Evolutionary conservation across 441 rosid genomes (phyloP).

Genomic region (Omphalea diandra): DNA sequence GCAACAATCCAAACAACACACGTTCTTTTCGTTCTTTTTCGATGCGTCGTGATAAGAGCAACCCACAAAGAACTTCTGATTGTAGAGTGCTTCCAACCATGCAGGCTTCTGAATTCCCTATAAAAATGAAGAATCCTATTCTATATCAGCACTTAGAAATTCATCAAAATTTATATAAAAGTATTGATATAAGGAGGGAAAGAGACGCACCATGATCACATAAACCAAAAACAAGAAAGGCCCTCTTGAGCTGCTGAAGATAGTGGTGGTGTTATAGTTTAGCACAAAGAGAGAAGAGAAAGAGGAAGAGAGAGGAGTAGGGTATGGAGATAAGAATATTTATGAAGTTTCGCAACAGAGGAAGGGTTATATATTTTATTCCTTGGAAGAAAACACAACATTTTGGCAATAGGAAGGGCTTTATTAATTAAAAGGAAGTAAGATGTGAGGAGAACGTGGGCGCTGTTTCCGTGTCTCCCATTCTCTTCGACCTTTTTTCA

Average conservation of each 20-base stretch:
- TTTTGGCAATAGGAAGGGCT: conserved; percentile 31
- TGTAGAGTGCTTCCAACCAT: conserved; percentile 88
- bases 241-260: conserved; percentile 27
- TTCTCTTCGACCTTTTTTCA: conserved; percentile 32
- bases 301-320: conserved; percentile 29
- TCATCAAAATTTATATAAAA: not conserved
- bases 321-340: conserved; percentile 50
- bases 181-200: not conserved
- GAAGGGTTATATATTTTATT: conserved; percentile 48
- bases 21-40: conserved; percentile 92
- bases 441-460: conserved; percentile 76
- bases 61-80: conserved; percentile 72
- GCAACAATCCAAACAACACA: conserved; percentile 90
- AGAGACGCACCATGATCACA: conserved; percentile 54
- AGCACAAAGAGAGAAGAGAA: conserved; percentile 13
- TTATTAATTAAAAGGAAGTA: conserved; percentile 15
- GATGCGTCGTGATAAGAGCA: conserved; percentile 72
- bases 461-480: conserved; percentile 86
- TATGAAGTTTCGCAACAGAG: conserved; percentile 70
- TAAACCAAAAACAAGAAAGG: conserved; percentile 23
- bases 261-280: conserved; percentile 23
- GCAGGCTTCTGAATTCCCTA: conserved; percentile 86
- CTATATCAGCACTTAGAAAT: conserved; percentile 14
- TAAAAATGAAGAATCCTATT: not conserved
- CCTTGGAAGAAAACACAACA: conserved; percentile 46